These are phyloP conservation scores for Heliamphora ciliata DNA, from an alignment of 179 eudicot species.

Conservation along the genomic window DNA sequence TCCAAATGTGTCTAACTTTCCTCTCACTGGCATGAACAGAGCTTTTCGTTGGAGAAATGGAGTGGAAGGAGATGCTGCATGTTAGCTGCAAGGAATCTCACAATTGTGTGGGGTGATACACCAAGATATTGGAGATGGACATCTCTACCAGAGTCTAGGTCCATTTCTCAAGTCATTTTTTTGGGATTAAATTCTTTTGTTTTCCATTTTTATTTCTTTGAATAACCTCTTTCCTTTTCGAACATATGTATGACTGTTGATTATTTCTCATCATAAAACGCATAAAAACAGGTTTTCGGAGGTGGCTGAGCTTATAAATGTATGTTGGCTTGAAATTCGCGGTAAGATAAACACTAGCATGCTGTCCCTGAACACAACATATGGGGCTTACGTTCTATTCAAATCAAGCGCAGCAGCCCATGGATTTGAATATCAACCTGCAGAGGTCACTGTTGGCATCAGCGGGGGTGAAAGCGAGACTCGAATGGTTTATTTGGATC, in stretches of 20 bases:
- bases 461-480: slow-evolving; percentile 14
- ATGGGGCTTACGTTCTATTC: slow-evolving; percentile 53
- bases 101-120: slow-evolving; percentile 50
- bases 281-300: slow-evolving; percentile 40
- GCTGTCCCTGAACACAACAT: slow-evolving; percentile 48
- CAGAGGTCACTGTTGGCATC: slow-evolving; percentile 29
- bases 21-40: slow-evolving; percentile 18
- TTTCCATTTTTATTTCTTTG: not conserved
- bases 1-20: not conserved
- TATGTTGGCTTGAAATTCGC: slow-evolving; percentile 65
- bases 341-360: slow-evolving; percentile 32
- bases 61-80: slow-evolving; percentile 40
- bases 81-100: slow-evolving; percentile 49
- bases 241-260: not conserved
- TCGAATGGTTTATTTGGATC: slow-evolving; percentile 19
- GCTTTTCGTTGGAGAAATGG: slow-evolving; percentile 22
- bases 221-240: not conserved
- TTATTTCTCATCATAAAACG: not conserved
- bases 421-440: slow-evolving; percentile 41
- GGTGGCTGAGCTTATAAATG: slow-evolving; percentile 43
- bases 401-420: slow-evolving; percentile 25
- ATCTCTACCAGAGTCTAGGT: slow-evolving; percentile 39
- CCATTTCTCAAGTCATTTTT: not conserved
- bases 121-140: slow-evolving; percentile 63
- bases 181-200: too few species aligned